Evolutionary conservation across 2,329 filamentous ascomycete species (phyloP).

Genomic region (Truncatella angustata): DNA sequence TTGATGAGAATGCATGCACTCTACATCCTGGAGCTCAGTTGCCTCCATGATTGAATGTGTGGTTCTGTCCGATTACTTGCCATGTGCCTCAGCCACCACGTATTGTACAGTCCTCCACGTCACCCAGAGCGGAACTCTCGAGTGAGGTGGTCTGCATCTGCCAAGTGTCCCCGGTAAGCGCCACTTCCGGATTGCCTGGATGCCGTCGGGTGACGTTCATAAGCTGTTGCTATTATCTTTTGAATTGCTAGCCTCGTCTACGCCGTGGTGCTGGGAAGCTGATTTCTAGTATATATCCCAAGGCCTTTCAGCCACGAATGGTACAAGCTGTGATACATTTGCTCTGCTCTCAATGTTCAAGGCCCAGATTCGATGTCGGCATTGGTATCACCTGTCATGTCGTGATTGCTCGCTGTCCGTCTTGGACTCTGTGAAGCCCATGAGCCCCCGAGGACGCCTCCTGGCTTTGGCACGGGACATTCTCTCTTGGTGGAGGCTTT

Average conservation of each 20-base stretch:
- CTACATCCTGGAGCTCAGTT: too few species aligned
- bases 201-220: not conserved
- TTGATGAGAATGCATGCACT: too few species aligned
- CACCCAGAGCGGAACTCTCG: too few species aligned
- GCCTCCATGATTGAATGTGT: too few species aligned
- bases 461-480: slow-evolving; percentile 90
- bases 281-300: not conserved
- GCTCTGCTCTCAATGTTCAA: slow-evolving; percentile 2
- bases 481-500: slow-evolving; percentile 56
- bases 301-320: not conserved
- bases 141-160: not conserved
- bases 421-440: slow-evolving; percentile 60
- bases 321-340: not conserved
- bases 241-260: not conserved
- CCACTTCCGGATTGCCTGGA: too few species aligned
- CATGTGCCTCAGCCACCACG: too few species aligned
- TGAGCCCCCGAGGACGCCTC: slow-evolving; percentile 72
- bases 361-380: not conserved
- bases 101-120: too few species aligned
- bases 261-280: not conserved
- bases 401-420: slow-evolving; percentile 9
- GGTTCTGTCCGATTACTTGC: too few species aligned
- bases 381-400: slow-evolving; percentile 1
- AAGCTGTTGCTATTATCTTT: not conserved
- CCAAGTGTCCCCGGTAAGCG: not conserved